Percentiles rank a stretch among this genome's conserved stretches.
These are phyloP conservation scores for Phytophthora syringae DNA, from an alignment of 352 stramenopile species.

Conservation along the genomic window DNA sequence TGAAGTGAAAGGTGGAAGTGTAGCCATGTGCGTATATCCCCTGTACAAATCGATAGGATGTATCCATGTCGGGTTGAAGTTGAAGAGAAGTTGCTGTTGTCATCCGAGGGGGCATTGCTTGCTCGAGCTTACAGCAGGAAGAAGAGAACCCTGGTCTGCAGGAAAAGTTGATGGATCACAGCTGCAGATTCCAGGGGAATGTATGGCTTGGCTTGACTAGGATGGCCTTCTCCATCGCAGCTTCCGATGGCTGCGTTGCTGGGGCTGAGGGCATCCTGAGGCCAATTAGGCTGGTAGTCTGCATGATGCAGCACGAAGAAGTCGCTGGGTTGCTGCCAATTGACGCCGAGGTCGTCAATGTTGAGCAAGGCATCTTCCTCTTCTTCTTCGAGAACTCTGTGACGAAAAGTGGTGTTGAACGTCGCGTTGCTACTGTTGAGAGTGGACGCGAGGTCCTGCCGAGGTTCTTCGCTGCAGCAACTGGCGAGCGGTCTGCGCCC, in stretches of 20 bases:
- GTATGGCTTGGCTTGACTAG: not conserved
- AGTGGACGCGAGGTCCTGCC: constrained; percentile 26
- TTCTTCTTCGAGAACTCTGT: constrained; percentile 11
- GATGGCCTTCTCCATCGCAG: constrained; percentile 13
- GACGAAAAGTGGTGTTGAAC: constrained; percentile 15
- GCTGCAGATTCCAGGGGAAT: constrained; percentile 13
- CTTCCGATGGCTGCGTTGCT: constrained; percentile 34
- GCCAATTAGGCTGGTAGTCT: constrained; percentile 9
- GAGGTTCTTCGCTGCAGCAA: constrained; percentile 14
- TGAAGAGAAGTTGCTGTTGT: not conserved
- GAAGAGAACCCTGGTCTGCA: constrained; percentile 20
- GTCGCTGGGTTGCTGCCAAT: constrained; percentile 8
- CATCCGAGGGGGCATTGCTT: not conserved
- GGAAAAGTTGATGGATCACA: constrained; percentile 20
- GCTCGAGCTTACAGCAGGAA: constrained; percentile 17
- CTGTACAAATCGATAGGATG: constrained; percentile 14
- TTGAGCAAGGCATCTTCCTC: constrained; percentile 9
- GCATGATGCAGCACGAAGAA: constrained; percentile 26
- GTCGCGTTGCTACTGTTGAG: constrained; percentile 31
- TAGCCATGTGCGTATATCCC: constrained; percentile 20
- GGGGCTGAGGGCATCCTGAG: constrained; percentile 6
- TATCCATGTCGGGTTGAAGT: constrained; percentile 1
- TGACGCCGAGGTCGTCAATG: not conserved
- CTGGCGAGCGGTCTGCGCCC: constrained; percentile 29
- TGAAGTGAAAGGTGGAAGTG: not conserved